These are phyloP conservation scores for Ogataea minuta DNA, from an alignment of 805 yeast species.

Conservation along the genomic window DNA sequence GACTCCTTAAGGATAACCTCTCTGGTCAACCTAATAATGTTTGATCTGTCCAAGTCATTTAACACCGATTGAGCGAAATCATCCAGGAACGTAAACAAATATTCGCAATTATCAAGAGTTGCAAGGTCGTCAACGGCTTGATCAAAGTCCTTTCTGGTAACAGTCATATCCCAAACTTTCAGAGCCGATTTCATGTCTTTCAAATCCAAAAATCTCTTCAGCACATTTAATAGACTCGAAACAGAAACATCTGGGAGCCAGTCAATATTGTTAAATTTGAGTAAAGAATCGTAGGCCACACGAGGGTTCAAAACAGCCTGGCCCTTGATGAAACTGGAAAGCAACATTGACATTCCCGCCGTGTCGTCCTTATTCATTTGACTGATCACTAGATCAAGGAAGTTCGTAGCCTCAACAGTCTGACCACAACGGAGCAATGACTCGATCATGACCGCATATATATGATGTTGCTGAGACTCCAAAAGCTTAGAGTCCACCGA, in stretches of 20 bases:
- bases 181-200: slow-evolving; percentile 25
- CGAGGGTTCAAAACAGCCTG: slow-evolving; percentile 27
- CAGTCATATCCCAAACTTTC: slow-evolving; percentile 33
- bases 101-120: slow-evolving; percentile 18
- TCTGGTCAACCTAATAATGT: slow-evolving; percentile 29
- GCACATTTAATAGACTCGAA: slow-evolving; percentile 25
- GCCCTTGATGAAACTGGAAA: slow-evolving; percentile 31
- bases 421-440: slow-evolving; percentile 53
- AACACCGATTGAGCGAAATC: slow-evolving; percentile 23
- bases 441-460: slow-evolving; percentile 52
- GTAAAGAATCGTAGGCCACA: slow-evolving; percentile 25
- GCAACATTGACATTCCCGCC: slow-evolving; percentile 17
- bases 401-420: slow-evolving; percentile 48
- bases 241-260: slow-evolving; percentile 37
- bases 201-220: slow-evolving; percentile 23
- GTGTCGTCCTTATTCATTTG: slow-evolving; percentile 16
- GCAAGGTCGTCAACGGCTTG: slow-evolving; percentile 12
- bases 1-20: slow-evolving; percentile 31
- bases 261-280: slow-evolving; percentile 29
- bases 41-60: slow-evolving; percentile 22
- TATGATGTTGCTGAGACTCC: slow-evolving; percentile 39
- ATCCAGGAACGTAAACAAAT: slow-evolving; percentile 22
- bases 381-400: slow-evolving; percentile 51
- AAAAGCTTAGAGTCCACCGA: slow-evolving; percentile 3
- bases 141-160: slow-evolving; percentile 35